Base-by-base conservation (phyloP, 495 filamentous ascomycete species). In the Tricharina praecox region DNA sequence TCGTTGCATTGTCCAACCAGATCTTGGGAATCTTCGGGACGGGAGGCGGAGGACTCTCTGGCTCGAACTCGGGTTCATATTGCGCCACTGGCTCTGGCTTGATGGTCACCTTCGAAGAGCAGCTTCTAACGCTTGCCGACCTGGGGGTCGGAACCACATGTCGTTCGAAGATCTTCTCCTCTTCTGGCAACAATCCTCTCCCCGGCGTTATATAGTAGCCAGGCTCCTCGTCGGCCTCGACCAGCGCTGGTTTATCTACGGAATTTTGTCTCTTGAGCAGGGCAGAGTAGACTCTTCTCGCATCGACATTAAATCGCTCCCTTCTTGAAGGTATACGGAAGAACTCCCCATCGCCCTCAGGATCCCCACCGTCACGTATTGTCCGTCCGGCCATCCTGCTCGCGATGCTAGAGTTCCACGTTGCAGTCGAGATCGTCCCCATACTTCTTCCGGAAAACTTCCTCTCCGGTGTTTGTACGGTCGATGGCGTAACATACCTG, bases 141-240 rank as follows among this genome's bases (percentile, higher is more conserved):
- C 41, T 36, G 18, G 46, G 45, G 16, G 35, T 49, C 2, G 50
- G 39, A 34, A 41, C 50, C 9, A 30, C 45, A 13, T 51, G 50
- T n/a, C 51, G 48, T 24, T 53, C 55, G 39, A 59, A 59, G 35
- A 58, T 47, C n/a, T 28, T 37, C 44, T 58, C 56, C 26, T 59
- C 56, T 25, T 58, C 55, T 20, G 55, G 56, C n/a, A 45, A 44
- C 25, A 59, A 32, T n/a, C 55, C 56, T 3, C 58, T 43, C 10
- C 56, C 56, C 33, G 54, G 54, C 15, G 56, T 55, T 46, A 58
- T 58, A 23, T 47, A 58, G 20, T 38, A 51, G 19, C 48, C 48
- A n/a, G 39, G 26, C 16, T 38, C 39, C 11, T 38, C n/a, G 4
- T n/a, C 4, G n/a, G 32, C 15, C 33, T 38, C 26, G n/a, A 39